Conservation (phyloP, 2,329 filamentous ascomycete species). For the Fusarium marasasianum region DNA sequence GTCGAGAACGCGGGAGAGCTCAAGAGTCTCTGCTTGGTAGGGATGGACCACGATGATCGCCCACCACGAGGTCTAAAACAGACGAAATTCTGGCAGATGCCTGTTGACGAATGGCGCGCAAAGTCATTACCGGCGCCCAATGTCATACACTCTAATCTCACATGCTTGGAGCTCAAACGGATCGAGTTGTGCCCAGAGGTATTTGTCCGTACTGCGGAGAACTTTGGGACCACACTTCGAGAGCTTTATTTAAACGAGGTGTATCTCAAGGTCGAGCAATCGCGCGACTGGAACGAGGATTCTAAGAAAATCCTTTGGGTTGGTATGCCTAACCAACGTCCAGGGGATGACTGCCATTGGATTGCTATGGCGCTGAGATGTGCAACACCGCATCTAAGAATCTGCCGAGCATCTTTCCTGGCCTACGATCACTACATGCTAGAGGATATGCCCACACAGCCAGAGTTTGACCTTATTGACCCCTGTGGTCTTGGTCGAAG, state of each 20-base stretch:
- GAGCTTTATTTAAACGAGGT: slow-evolving; percentile 59
- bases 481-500: slow-evolving; percentile 53
- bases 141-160: slow-evolving; percentile 50
- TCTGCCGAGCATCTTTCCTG: slow-evolving; percentile 56
- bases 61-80: slow-evolving; percentile 50
- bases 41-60: slow-evolving; percentile 54
- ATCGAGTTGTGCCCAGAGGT: slow-evolving; percentile 51
- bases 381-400: slow-evolving; percentile 47
- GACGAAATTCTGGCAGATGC: slow-evolving; percentile 50
- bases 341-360: slow-evolving; percentile 51
- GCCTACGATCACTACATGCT: slow-evolving; percentile 54
- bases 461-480: slow-evolving; percentile 54
- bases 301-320: slow-evolving; percentile 54
- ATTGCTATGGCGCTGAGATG: slow-evolving; percentile 54
- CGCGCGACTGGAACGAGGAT: slow-evolving; percentile 46
- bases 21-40: slow-evolving; percentile 58
- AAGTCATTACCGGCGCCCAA: slow-evolving; percentile 51
- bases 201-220: slow-evolving; percentile 47
- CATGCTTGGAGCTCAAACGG: slow-evolving; percentile 55
- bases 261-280: slow-evolving; percentile 55
- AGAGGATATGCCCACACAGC: slow-evolving; percentile 43
- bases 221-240: slow-evolving; percentile 51
- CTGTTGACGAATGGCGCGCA: slow-evolving; percentile 52
- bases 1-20: slow-evolving; percentile 57
- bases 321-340: slow-evolving; percentile 55